Evolutionary conservation across 805 yeast genomes (phyloP), one percentile per base, ranked within the genome.

Genomic region (Peterozyma toletana): DNA sequence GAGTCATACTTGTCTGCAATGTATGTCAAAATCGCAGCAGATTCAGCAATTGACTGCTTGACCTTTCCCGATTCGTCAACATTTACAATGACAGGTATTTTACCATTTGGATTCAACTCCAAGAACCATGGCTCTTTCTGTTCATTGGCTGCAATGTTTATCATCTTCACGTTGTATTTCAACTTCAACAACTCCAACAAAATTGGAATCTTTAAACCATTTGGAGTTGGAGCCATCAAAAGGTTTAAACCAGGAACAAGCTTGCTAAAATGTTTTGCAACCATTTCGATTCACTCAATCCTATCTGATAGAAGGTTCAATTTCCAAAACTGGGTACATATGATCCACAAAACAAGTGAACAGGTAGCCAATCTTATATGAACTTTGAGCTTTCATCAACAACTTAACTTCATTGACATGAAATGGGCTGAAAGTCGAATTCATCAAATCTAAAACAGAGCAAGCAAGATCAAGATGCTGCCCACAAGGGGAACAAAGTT

Each of bases 21-120:
- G 55, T 78, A 82, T 46, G 66, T 60, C 58, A 82, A 56, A 48
- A 81, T 80, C 2, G 86, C 84, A 30, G 75, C 86, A 31, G 80
- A 68, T 60, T 81, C 86, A 50, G 71, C 70, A 27, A 82, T 54
- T 17, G 43, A 37, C 17, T 73, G 62, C 30, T 66, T 65, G 7
- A 57, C 57, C 35, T 71, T 58, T 3, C 78, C 80, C 5, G 70
- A 64, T 33, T 56, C 53, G 35, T 58, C 55, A 16, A 51, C 64
- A 48, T 67, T 70, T 1, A 64, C 63, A 33, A 82, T 57, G 0
- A 79, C 68, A 27, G 88, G 87, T 41, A 82, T 74, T 52, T 78
- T 64, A 5, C 87, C 86, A 52, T 80, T 79, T 15, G 82, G 80
- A 56, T 80, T 78, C 53, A 77, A 57, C 43, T 72, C 64, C 40